Evolutionary conservation across 257 asterid genomes (phyloP).

Genomic region (Ilex asprella): DNA sequence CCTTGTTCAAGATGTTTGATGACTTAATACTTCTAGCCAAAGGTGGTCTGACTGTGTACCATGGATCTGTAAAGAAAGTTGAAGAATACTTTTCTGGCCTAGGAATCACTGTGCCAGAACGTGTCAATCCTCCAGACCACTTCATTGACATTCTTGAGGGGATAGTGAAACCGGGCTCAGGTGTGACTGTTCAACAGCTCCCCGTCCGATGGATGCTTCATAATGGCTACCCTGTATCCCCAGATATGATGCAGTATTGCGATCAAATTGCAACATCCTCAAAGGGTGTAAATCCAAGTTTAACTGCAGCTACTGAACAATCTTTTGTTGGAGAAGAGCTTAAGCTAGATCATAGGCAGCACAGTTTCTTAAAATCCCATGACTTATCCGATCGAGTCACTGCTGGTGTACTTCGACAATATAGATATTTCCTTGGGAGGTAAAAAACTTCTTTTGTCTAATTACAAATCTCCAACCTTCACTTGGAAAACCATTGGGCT

Average conservation of each 20-base stretch:
- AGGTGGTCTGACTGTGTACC: conserved; percentile 89
- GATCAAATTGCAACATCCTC: conserved; percentile 71
- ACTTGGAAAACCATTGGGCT: too few species aligned
- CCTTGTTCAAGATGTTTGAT: conserved; percentile 91
- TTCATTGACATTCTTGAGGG: conserved; percentile 92
- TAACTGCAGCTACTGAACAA: conserved; percentile 27
- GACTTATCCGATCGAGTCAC: conserved; percentile 70
- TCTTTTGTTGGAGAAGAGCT: conserved; percentile 23
- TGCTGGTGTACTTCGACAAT: conserved; percentile 61
- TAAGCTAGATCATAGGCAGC: conserved; percentile 43
- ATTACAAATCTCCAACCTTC: background rate
- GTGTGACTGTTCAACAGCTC: conserved; percentile 65
- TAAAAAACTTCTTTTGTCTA: conserved; percentile 20
- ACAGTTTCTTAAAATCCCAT: conserved; percentile 22
- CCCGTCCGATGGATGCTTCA: conserved; percentile 99
- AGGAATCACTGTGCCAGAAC: conserved; percentile 75
- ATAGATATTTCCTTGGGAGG: conserved; percentile 91
- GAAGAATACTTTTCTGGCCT: conserved; percentile 75
- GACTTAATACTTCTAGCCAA: conserved; percentile 89
- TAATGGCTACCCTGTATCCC: conserved; percentile 88
- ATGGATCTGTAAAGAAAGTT: conserved; percentile 84
- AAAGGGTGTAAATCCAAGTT: conserved; percentile 28
- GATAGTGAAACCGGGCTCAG: conserved; percentile 55
- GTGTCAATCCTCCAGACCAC: conserved; percentile 91
- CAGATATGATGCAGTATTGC: conserved; percentile 81